Base-by-base conservation (phyloP, 2,329 filamentous ascomycete genomes). In the Myriosclerotinia curreyana region DNA sequence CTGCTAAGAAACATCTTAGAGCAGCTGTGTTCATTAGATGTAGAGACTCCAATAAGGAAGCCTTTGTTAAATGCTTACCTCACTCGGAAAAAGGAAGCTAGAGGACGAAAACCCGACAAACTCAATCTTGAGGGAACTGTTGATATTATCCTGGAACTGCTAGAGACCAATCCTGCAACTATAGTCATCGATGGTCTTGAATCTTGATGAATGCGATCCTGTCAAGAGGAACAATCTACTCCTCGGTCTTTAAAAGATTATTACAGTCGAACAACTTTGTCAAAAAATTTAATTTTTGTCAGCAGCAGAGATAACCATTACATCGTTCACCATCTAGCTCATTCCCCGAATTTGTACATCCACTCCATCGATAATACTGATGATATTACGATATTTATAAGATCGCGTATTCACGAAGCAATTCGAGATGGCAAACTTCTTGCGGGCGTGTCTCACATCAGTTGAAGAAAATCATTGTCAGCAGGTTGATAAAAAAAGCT, bases 1-100 rank as follows among this genome's bases (percentile, higher is more conserved):
- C 68, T 74, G 44, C 9, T 74, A 6, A 53, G 64, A 20, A 69
- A 66, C 48, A 64, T 74, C 15, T 31, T 68, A 15, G 62, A 67
- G 60, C 72, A 75, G 48, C 25, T 55, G 8, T 55, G 31, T 11
- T 34, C 36, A 8, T 28, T 28, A 12, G 34, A 52, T 36, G 5
- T 8, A 6, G 38, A 36, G 25, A 40, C 46, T 3, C 15, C 49
- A 22, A 48, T 56, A 42, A 49, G 54, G 15, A 15, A 62, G 20
- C 64, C 60, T 22, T 36, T 63, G 12, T 59, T 25, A 3, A 48
- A 22, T 8, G 12, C 9, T 8, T 61, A 60, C 40, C 44, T 46
- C 38, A 11, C 5, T 31, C 28, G 49, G 15, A 59, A 54, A n/a
- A 49, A 44, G n/a, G 52, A 65, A 38, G 60, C 38, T 8, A 42